phyloP scores from a whole-genome alignment of 805 yeast species.

The Hyphopichia homilentoma region DNA sequence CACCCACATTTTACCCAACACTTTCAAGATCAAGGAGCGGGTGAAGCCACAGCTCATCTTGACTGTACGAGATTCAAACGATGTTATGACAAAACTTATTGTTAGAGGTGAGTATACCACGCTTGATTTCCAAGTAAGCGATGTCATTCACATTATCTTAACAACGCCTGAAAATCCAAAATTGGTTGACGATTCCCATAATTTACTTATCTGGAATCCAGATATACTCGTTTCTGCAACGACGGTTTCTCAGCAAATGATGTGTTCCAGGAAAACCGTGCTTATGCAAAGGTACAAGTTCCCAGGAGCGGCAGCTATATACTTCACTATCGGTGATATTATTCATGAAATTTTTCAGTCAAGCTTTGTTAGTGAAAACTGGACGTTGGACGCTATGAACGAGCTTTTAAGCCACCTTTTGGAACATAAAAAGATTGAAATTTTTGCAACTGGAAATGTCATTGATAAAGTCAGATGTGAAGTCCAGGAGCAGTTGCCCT shows the following conservation, averaged over 20 bases:
- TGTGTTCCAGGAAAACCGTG: slow-evolving; percentile 70
- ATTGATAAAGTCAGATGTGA: slow-evolving; percentile 41
- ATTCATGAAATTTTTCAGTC: slow-evolving; percentile 74
- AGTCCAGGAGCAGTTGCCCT: slow-evolving; percentile 45
- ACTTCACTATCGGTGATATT: slow-evolving; percentile 75
- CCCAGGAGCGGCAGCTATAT: slow-evolving; percentile 62
- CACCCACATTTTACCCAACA: slow-evolving; percentile 21
- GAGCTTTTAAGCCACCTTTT: slow-evolving; percentile 35
- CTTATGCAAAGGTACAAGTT: slow-evolving; percentile 52
- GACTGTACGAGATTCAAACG: slow-evolving; percentile 43
- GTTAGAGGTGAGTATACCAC: slow-evolving; percentile 61
- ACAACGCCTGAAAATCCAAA: slow-evolving; percentile 33
- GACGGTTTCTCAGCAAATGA: slow-evolving; percentile 67
- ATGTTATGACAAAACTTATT: slow-evolving; percentile 36
- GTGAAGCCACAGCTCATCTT: slow-evolving; percentile 48
- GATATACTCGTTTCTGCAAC: slow-evolving; percentile 83
- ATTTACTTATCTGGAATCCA: slow-evolving; percentile 78
- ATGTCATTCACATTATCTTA: slow-evolving; percentile 61
- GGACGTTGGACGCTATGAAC: slow-evolving; percentile 36
- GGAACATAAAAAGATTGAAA: slow-evolving; percentile 44
- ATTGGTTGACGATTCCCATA: slow-evolving; percentile 52
- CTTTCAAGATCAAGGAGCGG: slow-evolving; percentile 24
- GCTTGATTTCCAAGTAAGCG: slow-evolving; percentile 46
- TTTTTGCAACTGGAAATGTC: slow-evolving; percentile 50
- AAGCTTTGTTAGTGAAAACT: slow-evolving; percentile 40